Percentiles rank a stretch among this genome's conserved stretches.
Evolutionary conservation across 345 rosid species (phyloP).

Genomic region (Zanthoxylum bungeanum): DNA sequence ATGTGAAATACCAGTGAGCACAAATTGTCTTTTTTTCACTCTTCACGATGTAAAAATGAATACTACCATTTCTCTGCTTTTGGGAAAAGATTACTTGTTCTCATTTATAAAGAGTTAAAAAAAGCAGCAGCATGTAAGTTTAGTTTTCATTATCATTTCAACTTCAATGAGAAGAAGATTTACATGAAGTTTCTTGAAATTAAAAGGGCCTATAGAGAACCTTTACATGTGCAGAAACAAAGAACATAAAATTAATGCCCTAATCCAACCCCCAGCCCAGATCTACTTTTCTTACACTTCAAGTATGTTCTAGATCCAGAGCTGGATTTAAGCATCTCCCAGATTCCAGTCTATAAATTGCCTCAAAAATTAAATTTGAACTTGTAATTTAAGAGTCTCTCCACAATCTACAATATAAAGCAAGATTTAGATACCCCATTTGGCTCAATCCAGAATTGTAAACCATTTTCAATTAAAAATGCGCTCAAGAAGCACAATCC

Average conservation of each 20-base stretch:
- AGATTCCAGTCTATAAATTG: not conserved
- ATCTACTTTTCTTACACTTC: constrained; percentile 2
- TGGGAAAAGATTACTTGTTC: too few relatives aligned
- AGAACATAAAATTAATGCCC: not conserved
- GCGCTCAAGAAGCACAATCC: too few relatives aligned
- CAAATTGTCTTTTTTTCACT: not conserved
- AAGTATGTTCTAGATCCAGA: not conserved
- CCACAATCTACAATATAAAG: not conserved
- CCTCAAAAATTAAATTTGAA: not conserved
- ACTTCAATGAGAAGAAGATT: not conserved
- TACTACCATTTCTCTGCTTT: not conserved
- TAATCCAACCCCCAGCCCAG: not conserved
- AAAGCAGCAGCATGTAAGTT: not conserved
- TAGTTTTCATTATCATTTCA: not conserved
- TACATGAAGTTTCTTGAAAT: constrained; percentile 3
- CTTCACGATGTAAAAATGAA: not conserved
- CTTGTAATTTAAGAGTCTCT: not conserved
- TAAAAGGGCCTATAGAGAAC: not conserved
- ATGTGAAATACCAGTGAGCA: not conserved
- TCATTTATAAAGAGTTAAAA: too few relatives aligned
- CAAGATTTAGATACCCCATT: constrained; percentile 1
- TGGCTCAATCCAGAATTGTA: not conserved
- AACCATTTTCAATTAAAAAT: not conserved
- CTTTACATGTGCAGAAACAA: not conserved
- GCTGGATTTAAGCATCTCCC: not conserved